These are phyloP conservation scores for Adansonia gregorii DNA, from an alignment of 441 rosid species.

Conservation along the genomic window DNA sequence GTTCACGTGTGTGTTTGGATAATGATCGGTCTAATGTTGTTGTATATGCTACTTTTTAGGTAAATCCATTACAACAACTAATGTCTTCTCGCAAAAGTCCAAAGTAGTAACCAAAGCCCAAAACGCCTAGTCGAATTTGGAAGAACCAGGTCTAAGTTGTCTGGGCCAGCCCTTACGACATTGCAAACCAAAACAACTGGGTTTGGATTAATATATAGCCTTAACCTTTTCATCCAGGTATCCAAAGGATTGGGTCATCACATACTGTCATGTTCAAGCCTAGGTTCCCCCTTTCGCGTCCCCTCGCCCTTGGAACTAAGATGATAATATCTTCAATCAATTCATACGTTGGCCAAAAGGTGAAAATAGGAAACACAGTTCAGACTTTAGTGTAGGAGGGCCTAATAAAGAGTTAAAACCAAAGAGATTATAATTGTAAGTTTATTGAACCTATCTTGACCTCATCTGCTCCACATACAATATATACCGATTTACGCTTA, in stretches of 20 bases:
- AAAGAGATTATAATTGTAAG: too few relatives aligned
- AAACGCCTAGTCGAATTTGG: not conserved
- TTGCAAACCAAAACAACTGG: not conserved
- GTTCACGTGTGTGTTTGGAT: not conserved
- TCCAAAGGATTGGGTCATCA: not conserved
- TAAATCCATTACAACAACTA: not conserved
- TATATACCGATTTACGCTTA: too few relatives aligned
- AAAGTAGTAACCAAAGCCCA: not conserved
- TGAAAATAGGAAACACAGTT: too few relatives aligned
- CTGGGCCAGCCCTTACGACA: not conserved
- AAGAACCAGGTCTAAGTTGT: not conserved
- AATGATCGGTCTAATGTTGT: not conserved
- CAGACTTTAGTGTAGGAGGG: too few relatives aligned
- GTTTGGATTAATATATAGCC: not conserved
- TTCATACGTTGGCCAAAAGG: too few relatives aligned
- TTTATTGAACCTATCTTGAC: too few relatives aligned
- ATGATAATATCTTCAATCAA: too few relatives aligned
- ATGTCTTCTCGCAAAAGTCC: not conserved
- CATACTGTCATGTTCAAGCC: too few relatives aligned
- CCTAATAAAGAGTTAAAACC: too few relatives aligned
- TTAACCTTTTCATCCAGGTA: not conserved
- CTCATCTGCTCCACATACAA: too few relatives aligned
- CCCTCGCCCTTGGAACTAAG: too few relatives aligned
- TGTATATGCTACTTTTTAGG: not conserved
- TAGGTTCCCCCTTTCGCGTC: too few relatives aligned